Conservation (phyloP, 768 basidiomycete genomes). For the Mycena vulgaris region DNA sequence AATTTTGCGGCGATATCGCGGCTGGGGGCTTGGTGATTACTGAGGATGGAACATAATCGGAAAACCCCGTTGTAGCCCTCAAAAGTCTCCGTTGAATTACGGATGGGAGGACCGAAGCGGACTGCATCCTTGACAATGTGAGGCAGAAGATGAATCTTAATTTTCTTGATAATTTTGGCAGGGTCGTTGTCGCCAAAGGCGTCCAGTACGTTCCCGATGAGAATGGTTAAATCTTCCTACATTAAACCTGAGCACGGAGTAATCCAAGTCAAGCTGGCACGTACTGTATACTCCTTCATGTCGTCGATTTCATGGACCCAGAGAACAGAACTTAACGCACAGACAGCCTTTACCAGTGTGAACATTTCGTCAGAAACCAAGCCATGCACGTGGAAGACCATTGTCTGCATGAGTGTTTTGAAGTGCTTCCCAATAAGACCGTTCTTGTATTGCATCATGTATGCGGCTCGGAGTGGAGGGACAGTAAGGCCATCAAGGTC, state of each 20-base stretch:
- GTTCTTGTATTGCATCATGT: conserved; percentile 54
- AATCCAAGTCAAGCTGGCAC: too few relatives aligned
- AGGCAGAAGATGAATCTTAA: conserved; percentile 54
- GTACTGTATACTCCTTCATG: conserved; percentile 47
- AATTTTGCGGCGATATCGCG: conserved; percentile 56
- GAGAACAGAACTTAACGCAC: conserved; percentile 43
- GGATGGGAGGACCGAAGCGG: conserved; percentile 54
- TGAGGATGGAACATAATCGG: conserved; percentile 54
- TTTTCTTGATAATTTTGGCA: conserved; percentile 51
- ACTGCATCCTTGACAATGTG: conserved; percentile 53
- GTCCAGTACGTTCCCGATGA: conserved; percentile 55
- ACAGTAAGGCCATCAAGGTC: background rate
- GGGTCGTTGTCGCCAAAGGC: conserved; percentile 51
- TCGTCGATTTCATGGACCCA: conserved; percentile 53
- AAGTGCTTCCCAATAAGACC: conserved; percentile 54
- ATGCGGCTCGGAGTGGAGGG: conserved; percentile 18
- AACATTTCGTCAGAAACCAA: conserved; percentile 42
- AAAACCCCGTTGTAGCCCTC: conserved; percentile 63
- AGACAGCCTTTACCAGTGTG: conserved; percentile 40
- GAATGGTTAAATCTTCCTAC: conserved; percentile 47
- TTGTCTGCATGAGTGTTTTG: conserved; percentile 50
- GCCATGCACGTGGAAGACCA: conserved; percentile 49
- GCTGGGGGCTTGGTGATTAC: conserved; percentile 62
- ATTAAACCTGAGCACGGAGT: too few relatives aligned
- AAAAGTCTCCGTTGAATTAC: conserved; percentile 52